Conservation (phyloP, 2,329 filamentous ascomycete genomes). For the Pyricularia grisea region DNA sequence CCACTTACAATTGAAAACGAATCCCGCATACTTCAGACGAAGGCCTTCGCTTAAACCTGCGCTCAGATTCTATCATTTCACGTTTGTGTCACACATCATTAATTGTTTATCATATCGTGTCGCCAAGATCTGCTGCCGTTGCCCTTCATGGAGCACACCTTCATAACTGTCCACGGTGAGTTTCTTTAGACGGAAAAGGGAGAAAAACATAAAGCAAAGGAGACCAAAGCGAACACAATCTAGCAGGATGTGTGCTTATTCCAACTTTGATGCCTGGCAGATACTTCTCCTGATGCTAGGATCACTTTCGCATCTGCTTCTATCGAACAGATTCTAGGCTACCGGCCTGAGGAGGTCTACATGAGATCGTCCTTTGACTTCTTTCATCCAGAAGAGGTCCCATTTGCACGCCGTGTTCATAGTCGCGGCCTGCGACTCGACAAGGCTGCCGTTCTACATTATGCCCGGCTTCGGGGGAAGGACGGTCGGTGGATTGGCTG, state of each 20-base stretch:
- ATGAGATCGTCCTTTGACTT: constrained; percentile 76
- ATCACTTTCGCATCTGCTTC: constrained; percentile 80
- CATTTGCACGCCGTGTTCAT: constrained; percentile 64
- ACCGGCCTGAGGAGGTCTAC: constrained; percentile 64
- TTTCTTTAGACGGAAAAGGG: constrained; percentile 10
- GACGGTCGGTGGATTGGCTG: constrained; percentile 67
- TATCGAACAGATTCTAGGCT: constrained; percentile 74
- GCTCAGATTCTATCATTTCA: background rate
- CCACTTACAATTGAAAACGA: background rate
- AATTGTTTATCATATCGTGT: background rate
- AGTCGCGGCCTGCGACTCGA: constrained; percentile 66
- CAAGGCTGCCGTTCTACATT: constrained; percentile 76
- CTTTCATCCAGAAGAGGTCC: constrained; percentile 74
- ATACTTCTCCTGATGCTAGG: constrained; percentile 64
- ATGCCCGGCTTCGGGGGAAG: constrained; percentile 61
- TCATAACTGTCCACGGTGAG: constrained; percentile 85
- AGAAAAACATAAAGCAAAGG: background rate
- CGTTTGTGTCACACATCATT: background rate
- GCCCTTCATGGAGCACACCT: constrained; percentile 66
- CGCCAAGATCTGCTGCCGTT: background rate
- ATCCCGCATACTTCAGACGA: background rate
- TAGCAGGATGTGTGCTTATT: background rate
- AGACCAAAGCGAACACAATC: too few species aligned
- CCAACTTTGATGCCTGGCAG: constrained; percentile 29
- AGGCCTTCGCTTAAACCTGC: background rate